Conservation (phyloP, 106 monocot species). For the Dendrobium nobile region DNA sequence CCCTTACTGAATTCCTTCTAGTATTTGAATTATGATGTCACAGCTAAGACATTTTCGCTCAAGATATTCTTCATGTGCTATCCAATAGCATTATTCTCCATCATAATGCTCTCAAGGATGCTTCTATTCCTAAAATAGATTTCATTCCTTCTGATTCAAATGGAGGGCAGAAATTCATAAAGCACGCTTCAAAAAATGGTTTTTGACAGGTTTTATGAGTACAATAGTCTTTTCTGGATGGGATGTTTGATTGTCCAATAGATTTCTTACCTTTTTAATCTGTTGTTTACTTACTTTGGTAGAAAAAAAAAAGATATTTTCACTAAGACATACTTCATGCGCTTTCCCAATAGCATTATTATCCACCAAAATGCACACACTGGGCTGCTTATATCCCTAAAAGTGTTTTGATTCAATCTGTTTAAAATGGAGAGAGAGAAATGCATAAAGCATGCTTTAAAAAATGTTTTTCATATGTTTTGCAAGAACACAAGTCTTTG, state of each 20-base stretch:
- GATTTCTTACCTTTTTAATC: neutral
- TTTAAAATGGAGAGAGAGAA: too few relatives aligned
- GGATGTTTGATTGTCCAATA: neutral
- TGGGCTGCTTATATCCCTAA: too few relatives aligned
- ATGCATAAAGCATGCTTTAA: neutral
- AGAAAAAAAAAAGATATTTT: too few relatives aligned
- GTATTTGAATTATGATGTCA: neutral
- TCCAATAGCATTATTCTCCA: neutral
- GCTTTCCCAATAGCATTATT: too few relatives aligned
- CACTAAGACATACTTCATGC: too few relatives aligned
- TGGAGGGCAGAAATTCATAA: neutral
- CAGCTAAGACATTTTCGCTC: neutral
- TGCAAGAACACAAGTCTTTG: neutral
- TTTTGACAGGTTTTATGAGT: neutral
- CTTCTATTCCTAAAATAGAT: neutral
- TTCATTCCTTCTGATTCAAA: neutral
- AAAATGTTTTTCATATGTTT: neutral
- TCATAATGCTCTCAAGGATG: neutral
- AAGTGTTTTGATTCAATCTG: too few relatives aligned
- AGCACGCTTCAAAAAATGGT: neutral
- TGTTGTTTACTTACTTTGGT: neutral
- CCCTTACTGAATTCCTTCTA: neutral
- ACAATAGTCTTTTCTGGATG: neutral
- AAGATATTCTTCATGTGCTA: neutral
- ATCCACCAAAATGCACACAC: too few relatives aligned